Conservation (phyloP, 192 early-diverging fungal species). For the Jimgerdemannia lactiflua region DNA sequence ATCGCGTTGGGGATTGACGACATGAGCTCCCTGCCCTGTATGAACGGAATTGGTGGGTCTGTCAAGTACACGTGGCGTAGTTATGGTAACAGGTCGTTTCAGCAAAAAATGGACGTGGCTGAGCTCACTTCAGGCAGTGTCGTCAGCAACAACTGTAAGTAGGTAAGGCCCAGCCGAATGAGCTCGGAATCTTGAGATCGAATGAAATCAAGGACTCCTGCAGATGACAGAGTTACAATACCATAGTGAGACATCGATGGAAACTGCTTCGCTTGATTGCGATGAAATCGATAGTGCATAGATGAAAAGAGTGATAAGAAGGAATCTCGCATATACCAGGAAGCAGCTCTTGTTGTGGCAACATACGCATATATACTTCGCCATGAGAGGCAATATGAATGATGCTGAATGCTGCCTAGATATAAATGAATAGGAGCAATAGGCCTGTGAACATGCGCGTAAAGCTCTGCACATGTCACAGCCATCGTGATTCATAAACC, state of each 20-base stretch:
- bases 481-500: background rate
- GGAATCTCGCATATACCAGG: slow-evolving; percentile 21
- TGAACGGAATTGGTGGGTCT: background rate
- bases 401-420: slow-evolving; percentile 57
- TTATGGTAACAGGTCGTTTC: background rate
- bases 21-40: slow-evolving; percentile 28
- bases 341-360: slow-evolving; percentile 39
- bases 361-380: slow-evolving; percentile 36
- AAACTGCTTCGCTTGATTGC: too few species aligned
- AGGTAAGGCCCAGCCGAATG: slow-evolving; percentile 60
- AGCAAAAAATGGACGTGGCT: background rate
- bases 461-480: background rate
- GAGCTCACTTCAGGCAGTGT: slow-evolving; percentile 36
- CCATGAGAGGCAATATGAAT: slow-evolving; percentile 60
- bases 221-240: background rate
- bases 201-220: slow-evolving; percentile 56
- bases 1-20: slow-evolving; percentile 36
- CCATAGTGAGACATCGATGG: too few species aligned
- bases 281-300: background rate
- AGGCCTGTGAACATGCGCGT: background rate
- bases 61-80: background rate
- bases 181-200: slow-evolving; percentile 60
- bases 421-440: too few species aligned
- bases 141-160: slow-evolving; percentile 51
- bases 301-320: background rate